Evolutionary conservation across 2,329 filamentous ascomycete genomes (phyloP).

Genomic region (Alternaria arborescens): DNA sequence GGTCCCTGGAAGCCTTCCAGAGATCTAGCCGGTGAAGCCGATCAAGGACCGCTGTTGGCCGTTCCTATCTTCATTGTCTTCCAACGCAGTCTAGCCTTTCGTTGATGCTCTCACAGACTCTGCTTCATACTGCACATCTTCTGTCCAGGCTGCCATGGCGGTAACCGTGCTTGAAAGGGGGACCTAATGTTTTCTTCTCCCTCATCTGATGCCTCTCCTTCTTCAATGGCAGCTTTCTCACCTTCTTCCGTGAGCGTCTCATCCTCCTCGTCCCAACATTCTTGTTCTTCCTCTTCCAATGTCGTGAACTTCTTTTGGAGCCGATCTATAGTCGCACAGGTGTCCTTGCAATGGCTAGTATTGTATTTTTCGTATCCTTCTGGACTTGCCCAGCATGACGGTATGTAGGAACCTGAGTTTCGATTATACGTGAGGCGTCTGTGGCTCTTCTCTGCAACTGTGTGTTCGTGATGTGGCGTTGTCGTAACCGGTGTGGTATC

Average conservation of each 20-base stretch:
- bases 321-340: not conserved
- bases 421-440: not conserved
- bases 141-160: not conserved
- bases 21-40: too few relatives aligned
- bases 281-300: not conserved
- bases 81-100: too few relatives aligned
- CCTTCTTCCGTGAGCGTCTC: not conserved
- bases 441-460: not conserved
- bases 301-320: not conserved
- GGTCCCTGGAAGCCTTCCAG: too few relatives aligned
- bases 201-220: too few relatives aligned
- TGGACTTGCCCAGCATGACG: slow-evolving; percentile 19
- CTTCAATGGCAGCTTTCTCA: too few relatives aligned
- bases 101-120: too few relatives aligned
- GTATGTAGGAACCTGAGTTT: slow-evolving; percentile 1
- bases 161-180: not conserved
- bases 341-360: slow-evolving; percentile 15
- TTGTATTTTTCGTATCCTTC: slow-evolving; percentile 21
- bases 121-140: not conserved
- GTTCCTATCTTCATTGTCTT: too few relatives aligned
- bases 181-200: too few relatives aligned
- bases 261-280: not conserved
- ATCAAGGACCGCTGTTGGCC: too few relatives aligned
- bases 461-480: slow-evolving; percentile 17
- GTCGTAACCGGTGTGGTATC: not conserved